Conservation (phyloP, 257 asterid species). For the Cynanchum wilfordii region DNA sequence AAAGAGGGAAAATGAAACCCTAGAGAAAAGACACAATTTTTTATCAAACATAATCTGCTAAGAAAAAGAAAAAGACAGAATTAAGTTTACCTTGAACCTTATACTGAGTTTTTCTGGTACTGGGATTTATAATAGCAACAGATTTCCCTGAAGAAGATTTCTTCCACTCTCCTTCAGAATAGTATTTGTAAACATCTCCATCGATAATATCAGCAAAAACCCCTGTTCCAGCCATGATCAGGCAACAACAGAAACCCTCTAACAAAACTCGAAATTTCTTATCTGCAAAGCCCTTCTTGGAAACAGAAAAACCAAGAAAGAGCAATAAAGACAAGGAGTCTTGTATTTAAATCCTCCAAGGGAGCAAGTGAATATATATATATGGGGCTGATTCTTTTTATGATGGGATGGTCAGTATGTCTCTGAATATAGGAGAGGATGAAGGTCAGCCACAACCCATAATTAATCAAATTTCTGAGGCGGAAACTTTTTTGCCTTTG, state of each 20-base stretch:
- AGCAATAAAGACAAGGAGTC: neutral
- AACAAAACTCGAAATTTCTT: slow-evolving; percentile 1
- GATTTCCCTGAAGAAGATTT: slow-evolving; percentile 69
- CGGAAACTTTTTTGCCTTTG: slow-evolving; percentile 7
- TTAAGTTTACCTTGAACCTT: slow-evolving; percentile 74
- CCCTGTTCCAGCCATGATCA: slow-evolving; percentile 75
- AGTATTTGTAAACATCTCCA: slow-evolving; percentile 71
- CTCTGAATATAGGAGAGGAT: slow-evolving; percentile 24
- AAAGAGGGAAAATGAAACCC: no score
- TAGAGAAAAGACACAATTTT: no score
- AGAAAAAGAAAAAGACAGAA: neutral
- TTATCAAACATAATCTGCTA: neutral
- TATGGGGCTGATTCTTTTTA: neutral
- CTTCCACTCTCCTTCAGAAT: slow-evolving; percentile 85
- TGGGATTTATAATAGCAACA: slow-evolving; percentile 75
- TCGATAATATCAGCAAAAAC: slow-evolving; percentile 72
- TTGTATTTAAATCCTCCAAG: neutral
- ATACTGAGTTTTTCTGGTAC: slow-evolving; percentile 80
- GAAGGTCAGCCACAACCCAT: slow-evolving; percentile 34
- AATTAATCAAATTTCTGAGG: slow-evolving; percentile 15
- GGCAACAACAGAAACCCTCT: slow-evolving; percentile 4
- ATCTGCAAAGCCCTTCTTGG: neutral
- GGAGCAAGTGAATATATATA: neutral
- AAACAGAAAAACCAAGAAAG: slow-evolving; percentile 9
- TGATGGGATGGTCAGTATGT: slow-evolving; percentile 9